phyloP scores from a whole-genome alignment of 306 rosid genomes.

The Sicyos baderoa region DNA sequence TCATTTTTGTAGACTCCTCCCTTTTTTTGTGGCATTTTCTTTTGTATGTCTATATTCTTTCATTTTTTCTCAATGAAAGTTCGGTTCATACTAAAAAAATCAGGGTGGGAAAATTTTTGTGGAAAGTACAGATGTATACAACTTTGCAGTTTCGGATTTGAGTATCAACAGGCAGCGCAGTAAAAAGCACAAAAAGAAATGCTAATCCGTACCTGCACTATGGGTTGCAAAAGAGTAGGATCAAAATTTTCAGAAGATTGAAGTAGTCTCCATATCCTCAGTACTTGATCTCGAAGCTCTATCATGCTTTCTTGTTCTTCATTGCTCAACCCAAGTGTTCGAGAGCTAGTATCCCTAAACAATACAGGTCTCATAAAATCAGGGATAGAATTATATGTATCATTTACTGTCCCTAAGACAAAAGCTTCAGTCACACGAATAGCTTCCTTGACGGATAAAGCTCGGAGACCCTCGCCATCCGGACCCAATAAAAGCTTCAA shows the following conservation, averaged over 20 bases:
- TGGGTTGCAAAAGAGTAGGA: slow-evolving; percentile 62
- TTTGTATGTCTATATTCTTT: no score
- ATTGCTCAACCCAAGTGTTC: slow-evolving; percentile 50
- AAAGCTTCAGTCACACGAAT: slow-evolving; percentile 77
- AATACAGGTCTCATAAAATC: slow-evolving; percentile 46
- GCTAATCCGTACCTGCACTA: slow-evolving; percentile 53
- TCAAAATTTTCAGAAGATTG: slow-evolving; percentile 64
- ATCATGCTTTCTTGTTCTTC: slow-evolving; percentile 54
- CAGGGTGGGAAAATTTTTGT: no score
- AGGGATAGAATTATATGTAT: slow-evolving; percentile 55
- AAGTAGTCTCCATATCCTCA: slow-evolving; percentile 67
- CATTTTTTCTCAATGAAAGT: no score
- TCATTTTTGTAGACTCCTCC: no score
- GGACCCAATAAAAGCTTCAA: slow-evolving; percentile 72
- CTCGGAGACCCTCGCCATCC: slow-evolving; percentile 68
- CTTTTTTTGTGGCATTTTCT: no score
- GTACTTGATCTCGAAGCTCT: slow-evolving; percentile 71
- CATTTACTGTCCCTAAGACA: slow-evolving; percentile 45
- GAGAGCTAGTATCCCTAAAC: slow-evolving; percentile 49
- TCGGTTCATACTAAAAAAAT: no score
- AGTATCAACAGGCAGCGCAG: slow-evolving; percentile 1
- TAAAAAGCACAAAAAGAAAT: slow-evolving; percentile 13
- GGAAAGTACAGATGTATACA: no score
- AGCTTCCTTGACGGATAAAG: slow-evolving; percentile 73
- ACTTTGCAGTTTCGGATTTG: background rate